A percentile compares a stretch with the other conserved stretches of the same genome.
Conservation (phyloP, 2,329 filamentous ascomycete genomes). For the Botrytis elliptica region DNA sequence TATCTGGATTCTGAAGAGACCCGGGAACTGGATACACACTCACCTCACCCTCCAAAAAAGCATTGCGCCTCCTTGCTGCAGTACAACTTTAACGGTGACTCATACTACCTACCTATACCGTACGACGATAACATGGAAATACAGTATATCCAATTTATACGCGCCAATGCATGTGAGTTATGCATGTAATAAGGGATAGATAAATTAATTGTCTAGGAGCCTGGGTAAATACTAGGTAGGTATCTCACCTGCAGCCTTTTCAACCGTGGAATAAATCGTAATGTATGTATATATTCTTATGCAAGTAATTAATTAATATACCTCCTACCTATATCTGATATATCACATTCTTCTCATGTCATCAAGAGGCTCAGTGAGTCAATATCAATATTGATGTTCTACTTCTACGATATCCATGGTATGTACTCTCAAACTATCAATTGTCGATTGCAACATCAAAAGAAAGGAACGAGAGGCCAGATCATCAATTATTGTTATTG, state of each 20-base stretch:
- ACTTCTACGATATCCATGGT: no score
- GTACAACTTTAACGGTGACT: neutral
- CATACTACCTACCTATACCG: neutral
- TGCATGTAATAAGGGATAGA: neutral
- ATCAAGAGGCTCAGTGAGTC: neutral
- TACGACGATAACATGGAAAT: neutral
- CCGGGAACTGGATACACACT: no score
- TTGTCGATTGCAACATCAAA: neutral
- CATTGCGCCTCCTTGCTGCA: constrained; percentile 7
- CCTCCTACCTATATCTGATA: neutral
- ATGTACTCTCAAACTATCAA: no score
- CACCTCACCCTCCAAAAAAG: neutral
- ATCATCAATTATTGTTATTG: neutral
- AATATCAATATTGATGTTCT: no score
- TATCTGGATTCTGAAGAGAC: no score
- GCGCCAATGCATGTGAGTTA: neutral
- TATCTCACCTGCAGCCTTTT: constrained; percentile 1
- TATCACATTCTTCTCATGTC: neutral
- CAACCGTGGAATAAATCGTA: neutral
- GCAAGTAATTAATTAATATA: constrained; percentile 1
- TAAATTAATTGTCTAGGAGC: no score
- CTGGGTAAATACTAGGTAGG: no score
- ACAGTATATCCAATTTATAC: neutral
- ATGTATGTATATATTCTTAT: neutral
- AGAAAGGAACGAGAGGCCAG: constrained; percentile 7